phyloP scores from a whole-genome alignment of 345 rosid genomes.

The rapeseed (Brassica napus) region Da-Ae NC_063452.1:61827501-61828000 shows the following conservation, averaged over 20 bases:
- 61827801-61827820: background rate
- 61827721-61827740: constrained; percentile 84
- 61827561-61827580: background rate
- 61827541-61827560: constrained; percentile 39
- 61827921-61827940: constrained; percentile 2
- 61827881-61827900: constrained; percentile 92
- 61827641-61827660: constrained; percentile 12
- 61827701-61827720: constrained; percentile 78
- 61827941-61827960: background rate
- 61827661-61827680: constrained; percentile 60
- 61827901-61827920: constrained; percentile 55
- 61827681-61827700: constrained; percentile 72
- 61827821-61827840: constrained; percentile 61
- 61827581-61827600: constrained; percentile 1
- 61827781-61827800: too few species aligned
- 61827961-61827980: constrained; percentile 15
- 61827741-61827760: constrained; percentile 46
- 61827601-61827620: constrained; percentile 7
- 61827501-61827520: constrained; percentile 92
- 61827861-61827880: constrained; percentile 98
- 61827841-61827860: constrained; percentile 96
- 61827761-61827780: background rate
- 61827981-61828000: constrained; percentile 3
- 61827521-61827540: constrained; percentile 81
- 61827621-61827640: background rate